phyloP scores from a whole-genome alignment of 192 early-diverging fungal species.

The Diversispora eburnea region DNA sequence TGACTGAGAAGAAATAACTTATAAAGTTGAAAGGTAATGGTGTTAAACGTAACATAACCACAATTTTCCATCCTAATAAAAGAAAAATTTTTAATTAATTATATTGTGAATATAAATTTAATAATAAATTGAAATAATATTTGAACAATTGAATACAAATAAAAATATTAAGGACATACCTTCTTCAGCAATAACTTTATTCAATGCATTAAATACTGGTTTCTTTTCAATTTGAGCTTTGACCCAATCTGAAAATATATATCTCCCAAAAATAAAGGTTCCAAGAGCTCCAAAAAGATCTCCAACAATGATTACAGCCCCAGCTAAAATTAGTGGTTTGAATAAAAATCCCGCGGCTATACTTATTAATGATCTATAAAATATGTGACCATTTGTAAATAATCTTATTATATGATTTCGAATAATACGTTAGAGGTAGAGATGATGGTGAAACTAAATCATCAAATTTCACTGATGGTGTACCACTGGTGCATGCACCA shows the following conservation, averaged over 20 bases:
- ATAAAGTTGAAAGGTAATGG: slow-evolving; percentile 45
- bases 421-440: slow-evolving; percentile 30
- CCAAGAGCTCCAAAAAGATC: slow-evolving; percentile 35
- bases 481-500: too few species aligned
- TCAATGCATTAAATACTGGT: slow-evolving; percentile 38
- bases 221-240: slow-evolving; percentile 36
- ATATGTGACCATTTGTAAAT: slow-evolving; percentile 14
- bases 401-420: slow-evolving; percentile 30
- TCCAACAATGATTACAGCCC: slow-evolving; percentile 34
- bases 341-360: slow-evolving; percentile 44
- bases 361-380: slow-evolving; percentile 40
- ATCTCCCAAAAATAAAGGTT: slow-evolving; percentile 44
- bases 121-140: neutral
- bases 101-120: too few species aligned
- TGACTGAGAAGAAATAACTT: slow-evolving; percentile 47
- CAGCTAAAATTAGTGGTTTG: slow-evolving; percentile 38
- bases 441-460: neutral
- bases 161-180: slow-evolving; percentile 24
- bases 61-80: slow-evolving; percentile 46
- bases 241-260: slow-evolving; percentile 47
- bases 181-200: slow-evolving; percentile 45
- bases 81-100: neutral
- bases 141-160: neutral
- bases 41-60: slow-evolving; percentile 45
- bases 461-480: neutral